Conservation (phyloP, 2,329 filamentous ascomycete species). For the Microcyclosporella mali region DNA sequence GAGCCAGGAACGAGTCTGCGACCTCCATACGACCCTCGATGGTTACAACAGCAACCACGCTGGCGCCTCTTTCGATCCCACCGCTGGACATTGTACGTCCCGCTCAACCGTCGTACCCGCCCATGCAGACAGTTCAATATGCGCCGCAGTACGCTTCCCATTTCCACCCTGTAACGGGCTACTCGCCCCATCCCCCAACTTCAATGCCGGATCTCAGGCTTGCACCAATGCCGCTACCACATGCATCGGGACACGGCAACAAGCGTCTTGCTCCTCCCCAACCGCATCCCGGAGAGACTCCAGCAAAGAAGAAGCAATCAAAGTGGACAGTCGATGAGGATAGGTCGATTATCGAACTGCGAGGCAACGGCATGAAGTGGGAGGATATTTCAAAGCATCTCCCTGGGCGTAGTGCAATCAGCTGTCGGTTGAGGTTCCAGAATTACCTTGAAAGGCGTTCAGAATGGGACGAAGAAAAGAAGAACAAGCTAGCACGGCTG, state of each 20-base stretch:
- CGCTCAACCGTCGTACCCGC: slow-evolving; percentile 16
- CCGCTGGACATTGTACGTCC: slow-evolving; percentile 16
- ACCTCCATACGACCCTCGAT: slow-evolving; percentile 18
- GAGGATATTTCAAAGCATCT: slow-evolving; percentile 92
- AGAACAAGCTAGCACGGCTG: slow-evolving; percentile 88
- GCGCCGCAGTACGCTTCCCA: slow-evolving; percentile 20
- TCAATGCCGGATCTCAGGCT: slow-evolving; percentile 25
- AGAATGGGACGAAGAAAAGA: slow-evolving; percentile 95
- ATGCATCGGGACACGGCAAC: slow-evolving; percentile 40
- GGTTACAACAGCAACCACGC: slow-evolving; percentile 19
- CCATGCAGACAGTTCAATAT: slow-evolving; percentile 28
- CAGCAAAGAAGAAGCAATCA: slow-evolving; percentile 89
- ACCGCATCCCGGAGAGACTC: slow-evolving; percentile 51
- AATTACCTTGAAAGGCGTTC: slow-evolving; percentile 91
- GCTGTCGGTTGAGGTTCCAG: slow-evolving; percentile 90
- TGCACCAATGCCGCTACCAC: slow-evolving; percentile 21
- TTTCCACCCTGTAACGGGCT: slow-evolving; percentile 25
- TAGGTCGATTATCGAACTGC: slow-evolving; percentile 83
- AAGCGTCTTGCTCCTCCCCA: slow-evolving; percentile 41
- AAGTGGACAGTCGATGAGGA: slow-evolving; percentile 96
- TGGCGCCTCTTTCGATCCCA: slow-evolving; percentile 18
- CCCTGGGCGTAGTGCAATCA: slow-evolving; percentile 86
- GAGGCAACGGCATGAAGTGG: slow-evolving; percentile 94
- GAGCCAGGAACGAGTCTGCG: slow-evolving; percentile 20
- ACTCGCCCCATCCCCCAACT: slow-evolving; percentile 24